Base-by-base conservation (phyloP, 345 rosid species). In the Leavenworthia alabamica region DNA sequence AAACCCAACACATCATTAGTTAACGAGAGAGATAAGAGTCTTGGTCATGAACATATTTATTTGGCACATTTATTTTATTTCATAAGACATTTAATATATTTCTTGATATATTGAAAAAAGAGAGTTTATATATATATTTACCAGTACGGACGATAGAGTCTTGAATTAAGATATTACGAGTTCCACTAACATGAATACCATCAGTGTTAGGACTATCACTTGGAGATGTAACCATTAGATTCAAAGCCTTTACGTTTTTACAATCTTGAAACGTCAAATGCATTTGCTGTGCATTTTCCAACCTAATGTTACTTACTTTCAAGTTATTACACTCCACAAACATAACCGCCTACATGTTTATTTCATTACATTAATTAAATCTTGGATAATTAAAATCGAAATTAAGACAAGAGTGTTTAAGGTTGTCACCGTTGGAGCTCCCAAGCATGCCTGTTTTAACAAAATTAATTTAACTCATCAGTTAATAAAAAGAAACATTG, bases 151-250 rank as follows among this genome's bases (percentile, higher is more conserved):
- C 82, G 60, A 80, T 60, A 28, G 78, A 80, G 31, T 84, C 79
- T 37, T 51, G 53, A 23, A 93, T 89, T 7, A 71, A 72, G 60
- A 93, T 75, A 67, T 82, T 83, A n/a, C 70, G 73, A 31, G 96
- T 80, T 33, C 62, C 81, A 1, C 79, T 75, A 36, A 93, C 87
- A 56, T 92, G 96, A 63, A 92, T 85, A 0, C 98, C 98, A 47
- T 92, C 98, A 0, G 98, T 92, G 66, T 93, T 93, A 7, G 96
- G 99, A 67, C 99, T 93, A 3, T 79, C 40, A 6, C 56, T 84
- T 0, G 99, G 97, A 15, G 97, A 82, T 7, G 54, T 72, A 15
- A 92, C 81, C 28, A 44, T 20, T 36, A 92, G 82, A 45, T 81
- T 74, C 56, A 64, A 60, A 17, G 81, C 93, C 44, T 62, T 69